Conservation (phyloP, 768 basidiomycete species). For the Amanita subjunquillea region DNA sequence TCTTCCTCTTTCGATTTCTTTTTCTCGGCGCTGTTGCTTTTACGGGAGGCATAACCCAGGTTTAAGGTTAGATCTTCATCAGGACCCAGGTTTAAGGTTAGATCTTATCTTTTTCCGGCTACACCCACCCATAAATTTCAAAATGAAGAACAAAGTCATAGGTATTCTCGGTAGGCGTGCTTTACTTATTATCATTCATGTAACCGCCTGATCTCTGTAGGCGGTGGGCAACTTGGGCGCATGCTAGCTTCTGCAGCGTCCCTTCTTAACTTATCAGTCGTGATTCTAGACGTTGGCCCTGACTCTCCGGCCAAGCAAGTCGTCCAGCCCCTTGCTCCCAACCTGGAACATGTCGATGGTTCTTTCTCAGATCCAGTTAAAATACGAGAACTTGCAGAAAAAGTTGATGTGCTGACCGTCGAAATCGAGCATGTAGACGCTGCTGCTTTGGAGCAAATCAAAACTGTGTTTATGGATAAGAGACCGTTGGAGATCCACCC, state of each 20-base stretch:
- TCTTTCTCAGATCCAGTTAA: conserved; percentile 74
- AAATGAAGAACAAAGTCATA: conserved; percentile 26
- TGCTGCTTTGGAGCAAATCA: conserved; percentile 54
- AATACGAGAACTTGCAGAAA: conserved; percentile 68
- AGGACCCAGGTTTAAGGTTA: not conserved
- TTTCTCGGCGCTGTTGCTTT: conserved; percentile 19
- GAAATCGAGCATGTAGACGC: conserved; percentile 97
- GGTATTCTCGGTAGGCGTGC: conserved; percentile 44
- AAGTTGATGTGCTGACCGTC: conserved; percentile 83
- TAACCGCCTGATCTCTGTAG: conserved; percentile 27
- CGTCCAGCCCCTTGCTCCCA: conserved; percentile 39
- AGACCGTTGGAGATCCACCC: conserved; percentile 51
- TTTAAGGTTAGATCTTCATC: not conserved
- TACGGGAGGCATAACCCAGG: conserved; percentile 12
- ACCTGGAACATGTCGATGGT: conserved; percentile 69
- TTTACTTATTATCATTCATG: conserved; percentile 11
- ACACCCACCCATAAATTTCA: too few species aligned
- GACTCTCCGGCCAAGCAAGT: conserved; percentile 86
- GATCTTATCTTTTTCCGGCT: not conserved
- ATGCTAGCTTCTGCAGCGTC: conserved; percentile 93
- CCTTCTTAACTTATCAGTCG: conserved; percentile 70
- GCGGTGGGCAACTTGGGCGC: conserved; percentile 94
- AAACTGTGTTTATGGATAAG: conserved; percentile 18
- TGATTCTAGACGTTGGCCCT: conserved; percentile 81
- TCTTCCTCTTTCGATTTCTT: conserved; percentile 32